Evolutionary conservation across 805 yeast species (phyloP).

Genomic region (Brettanomyces custersianus): DNA sequence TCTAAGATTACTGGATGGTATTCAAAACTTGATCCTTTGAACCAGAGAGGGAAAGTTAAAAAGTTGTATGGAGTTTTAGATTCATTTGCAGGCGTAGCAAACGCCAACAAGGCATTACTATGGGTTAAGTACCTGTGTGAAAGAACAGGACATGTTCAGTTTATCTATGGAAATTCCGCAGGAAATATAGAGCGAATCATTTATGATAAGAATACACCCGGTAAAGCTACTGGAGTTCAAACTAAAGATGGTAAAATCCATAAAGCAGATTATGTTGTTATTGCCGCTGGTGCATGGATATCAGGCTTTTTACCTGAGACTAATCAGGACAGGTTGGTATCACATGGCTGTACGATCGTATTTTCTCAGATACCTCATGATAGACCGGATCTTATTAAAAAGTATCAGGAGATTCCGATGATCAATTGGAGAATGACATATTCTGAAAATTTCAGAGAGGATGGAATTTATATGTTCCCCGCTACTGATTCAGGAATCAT

Average conservation of each 20-base stretch:
- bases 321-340: slow-evolving; percentile 23
- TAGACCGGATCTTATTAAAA: slow-evolving; percentile 22
- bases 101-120: slow-evolving; percentile 23
- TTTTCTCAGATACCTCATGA: slow-evolving; percentile 25
- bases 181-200: slow-evolving; percentile 10
- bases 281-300: slow-evolving; percentile 24
- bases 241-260: slow-evolving; percentile 21
- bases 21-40: slow-evolving; percentile 13
- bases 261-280: slow-evolving; percentile 16
- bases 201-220: neutral
- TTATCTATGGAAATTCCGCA: slow-evolving; percentile 20
- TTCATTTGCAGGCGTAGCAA: slow-evolving; percentile 22
- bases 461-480: slow-evolving; percentile 11
- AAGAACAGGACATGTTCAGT: slow-evolving; percentile 23
- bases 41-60: slow-evolving; percentile 6
- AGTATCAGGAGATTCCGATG: slow-evolving; percentile 25
- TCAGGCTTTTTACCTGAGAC: slow-evolving; percentile 19
- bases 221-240: slow-evolving; percentile 18
- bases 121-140: slow-evolving; percentile 19
- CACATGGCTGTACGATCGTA: slow-evolving; percentile 25
- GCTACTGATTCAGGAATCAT: slow-evolving; percentile 12
- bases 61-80: slow-evolving; percentile 18
- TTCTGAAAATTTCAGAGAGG: slow-evolving; percentile 7
- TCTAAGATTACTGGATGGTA: slow-evolving; percentile 24
- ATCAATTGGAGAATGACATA: slow-evolving; percentile 21